A percentile compares a stretch with the other conserved stretches of the same genome.
phyloP scores from a whole-genome alignment of 495 filamentous ascomycete genomes.

The Penicillium odoratum region DNA sequence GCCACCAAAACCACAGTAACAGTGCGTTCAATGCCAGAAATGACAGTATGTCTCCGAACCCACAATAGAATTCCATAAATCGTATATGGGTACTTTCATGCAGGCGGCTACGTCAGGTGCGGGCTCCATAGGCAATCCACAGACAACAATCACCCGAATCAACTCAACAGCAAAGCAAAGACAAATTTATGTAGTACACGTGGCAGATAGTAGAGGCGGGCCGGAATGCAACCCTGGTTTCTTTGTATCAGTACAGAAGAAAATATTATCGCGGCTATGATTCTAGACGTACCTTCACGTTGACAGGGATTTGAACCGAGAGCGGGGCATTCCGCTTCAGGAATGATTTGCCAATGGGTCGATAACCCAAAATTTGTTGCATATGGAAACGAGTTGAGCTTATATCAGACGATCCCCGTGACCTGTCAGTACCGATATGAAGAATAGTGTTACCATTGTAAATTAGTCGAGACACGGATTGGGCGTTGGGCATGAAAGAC shows the following conservation, averaged over 20 bases:
- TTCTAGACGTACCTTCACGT: background rate
- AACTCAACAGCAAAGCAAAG: background rate
- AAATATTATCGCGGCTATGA: background rate
- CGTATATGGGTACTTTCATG: background rate
- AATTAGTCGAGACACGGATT: conserved; percentile 22
- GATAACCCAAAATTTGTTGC: background rate
- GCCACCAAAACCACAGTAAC: conserved; percentile 7
- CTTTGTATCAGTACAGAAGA: background rate
- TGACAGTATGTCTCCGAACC: background rate
- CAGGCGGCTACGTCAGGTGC: conserved; percentile 5
- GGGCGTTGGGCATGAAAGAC: conserved; percentile 33
- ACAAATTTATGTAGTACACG: conserved; percentile 3
- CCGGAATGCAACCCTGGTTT: conserved; percentile 1
- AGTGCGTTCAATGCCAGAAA: background rate
- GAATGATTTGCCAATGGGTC: conserved; percentile 3
- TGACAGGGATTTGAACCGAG: background rate
- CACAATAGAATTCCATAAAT: background rate
- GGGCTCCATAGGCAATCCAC: background rate
- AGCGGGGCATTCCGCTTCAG: background rate
- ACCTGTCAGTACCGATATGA: background rate
- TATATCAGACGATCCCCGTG: background rate
- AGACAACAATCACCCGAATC: background rate
- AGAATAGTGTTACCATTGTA: conserved; percentile 13
- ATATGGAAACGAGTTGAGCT: background rate
- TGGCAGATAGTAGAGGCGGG: conserved; percentile 18